Base-by-base conservation (phyloP, 768 basidiomycete species). In the Paxillus rubicundulus region DNA sequence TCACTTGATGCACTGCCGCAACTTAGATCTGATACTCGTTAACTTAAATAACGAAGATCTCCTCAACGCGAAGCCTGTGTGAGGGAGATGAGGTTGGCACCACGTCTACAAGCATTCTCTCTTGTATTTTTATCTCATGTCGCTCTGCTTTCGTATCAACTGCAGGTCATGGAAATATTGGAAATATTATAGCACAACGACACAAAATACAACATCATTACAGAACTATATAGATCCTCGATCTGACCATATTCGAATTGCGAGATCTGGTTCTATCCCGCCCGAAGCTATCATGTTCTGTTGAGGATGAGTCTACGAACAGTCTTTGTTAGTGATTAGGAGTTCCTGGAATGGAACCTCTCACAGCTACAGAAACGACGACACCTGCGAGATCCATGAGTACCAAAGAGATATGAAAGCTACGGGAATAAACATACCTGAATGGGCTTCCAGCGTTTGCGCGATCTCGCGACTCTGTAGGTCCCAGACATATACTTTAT, bases 401-500 rank as follows among this genome's bases (percentile, higher is more conserved):
- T 47, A 21, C 41, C 30, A 21, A 8, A 50, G 40, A 9, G 28
- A 39, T 24, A 14, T 9, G 3, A 8, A 21, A 30, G 28, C 1
- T 14, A 51, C 5, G 5, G 21, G 45, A 47, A 27, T 38, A n/a
- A 38, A 56, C 74, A 43, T 47, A 86, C 87, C 89, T 32, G 75
- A 76, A 68, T 94, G 92, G 5, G 85, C 86, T 58, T 89, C 82
- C 45, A 89, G 75, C 5, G 84, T 75, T 64, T 95, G 92, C 21
- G 92, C 86, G 43, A 94, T 77, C 63, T 90, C 83, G n/a, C 90
- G 77, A 7, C 84, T 88, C 64, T 94, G 91, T 28, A 98, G 64
- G 66, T 98, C 93, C 91, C 93, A 96, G 9, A 97, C 79, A 54
- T 92, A 89, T 20, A 88, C 81, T 64, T 89, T 94, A 64, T 87